Evolutionary conservation across 2,329 filamentous ascomycete species (phyloP).

Genomic region (Elsinoe perseae): DNA sequence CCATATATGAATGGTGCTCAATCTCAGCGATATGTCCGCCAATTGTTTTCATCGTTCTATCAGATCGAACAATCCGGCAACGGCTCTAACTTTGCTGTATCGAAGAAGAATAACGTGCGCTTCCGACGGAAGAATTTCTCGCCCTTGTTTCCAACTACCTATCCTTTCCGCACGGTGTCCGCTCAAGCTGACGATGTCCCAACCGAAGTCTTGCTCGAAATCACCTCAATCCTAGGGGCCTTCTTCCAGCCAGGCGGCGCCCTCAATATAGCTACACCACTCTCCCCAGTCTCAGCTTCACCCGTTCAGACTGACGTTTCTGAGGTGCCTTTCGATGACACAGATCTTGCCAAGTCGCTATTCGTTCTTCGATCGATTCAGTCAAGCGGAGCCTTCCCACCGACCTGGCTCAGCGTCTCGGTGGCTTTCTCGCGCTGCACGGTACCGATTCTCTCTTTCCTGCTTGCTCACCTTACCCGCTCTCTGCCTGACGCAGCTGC

Average conservation of each 20-base stretch:
- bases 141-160: constrained; percentile 79
- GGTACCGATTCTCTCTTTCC: constrained; percentile 17
- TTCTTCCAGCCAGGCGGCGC: constrained; percentile 49
- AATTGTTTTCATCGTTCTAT: constrained; percentile 17
- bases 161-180: constrained; percentile 74
- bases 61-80: constrained; percentile 9
- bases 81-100: constrained; percentile 1
- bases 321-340: background rate
- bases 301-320: background rate
- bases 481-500: constrained; percentile 82
- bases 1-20: constrained; percentile 13
- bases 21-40: constrained; percentile 17
- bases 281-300: background rate
- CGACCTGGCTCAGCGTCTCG: constrained; percentile 83
- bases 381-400: constrained; percentile 79
- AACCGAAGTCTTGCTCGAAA: constrained; percentile 80
- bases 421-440: constrained; percentile 43
- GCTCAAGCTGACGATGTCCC: constrained; percentile 44
- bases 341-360: constrained; percentile 36
- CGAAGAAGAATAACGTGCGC: constrained; percentile 9
- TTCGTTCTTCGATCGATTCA: constrained; percentile 85
- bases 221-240: constrained; percentile 78
- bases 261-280: background rate
- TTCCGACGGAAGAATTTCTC: constrained; percentile 48
- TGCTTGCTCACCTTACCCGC: constrained; percentile 61